Evolutionary conservation across 352 stramenopile species (phyloP), one percentile per base, ranked within the genome.

Genomic region (Elongisporangium undulatum): DNA sequence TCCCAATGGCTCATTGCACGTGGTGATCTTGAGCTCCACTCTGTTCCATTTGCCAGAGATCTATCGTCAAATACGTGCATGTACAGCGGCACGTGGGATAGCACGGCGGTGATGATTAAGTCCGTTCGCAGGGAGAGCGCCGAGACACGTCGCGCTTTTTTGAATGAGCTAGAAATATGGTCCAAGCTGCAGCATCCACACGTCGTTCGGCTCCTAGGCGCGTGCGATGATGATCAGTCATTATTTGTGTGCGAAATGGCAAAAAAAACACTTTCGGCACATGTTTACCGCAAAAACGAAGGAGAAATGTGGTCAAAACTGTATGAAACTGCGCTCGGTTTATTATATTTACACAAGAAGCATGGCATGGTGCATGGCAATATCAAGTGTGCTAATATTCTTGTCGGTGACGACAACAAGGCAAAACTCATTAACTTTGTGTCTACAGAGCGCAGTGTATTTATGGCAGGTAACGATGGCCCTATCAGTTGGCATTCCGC

Each of bases 401-500:
- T 72, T 0, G 61, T 72, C 16, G 20, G 13, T 24, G 29, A 41
- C 6, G 48, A 64, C 9, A 58, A 29, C 2, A 63, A 15, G 1
- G 53, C 62, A 1, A 66, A 66, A 19, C 68, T 72, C 34, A 63
- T 56, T 17, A 57, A 72, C 12, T 66, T 72, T 48, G 65, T 64
- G 22, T 41, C n/a, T n/a, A n/a, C n/a, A n/a, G n/a, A n/a, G n/a
- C n/a, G n/a, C n/a, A n/a, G n/a, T n/a, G n/a, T n/a, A n/a, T n/a
- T n/a, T n/a, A n/a, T n/a, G n/a, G n/a, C n/a, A n/a, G n/a, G n/a
- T n/a, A n/a, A n/a, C n/a, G n/a, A n/a, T n/a, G n/a, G 7, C 24
- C 3, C 24, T 8, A 34, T 34, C 7, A 3, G 24, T 34, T 34
- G 24, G 24, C 3, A 34, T n/a, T n/a, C n/a, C 3, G 24, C 24